phyloP scores from a whole-genome alignment of 1,284 basidiomycete genomes.

The Heliocybe sulcata region DNA sequence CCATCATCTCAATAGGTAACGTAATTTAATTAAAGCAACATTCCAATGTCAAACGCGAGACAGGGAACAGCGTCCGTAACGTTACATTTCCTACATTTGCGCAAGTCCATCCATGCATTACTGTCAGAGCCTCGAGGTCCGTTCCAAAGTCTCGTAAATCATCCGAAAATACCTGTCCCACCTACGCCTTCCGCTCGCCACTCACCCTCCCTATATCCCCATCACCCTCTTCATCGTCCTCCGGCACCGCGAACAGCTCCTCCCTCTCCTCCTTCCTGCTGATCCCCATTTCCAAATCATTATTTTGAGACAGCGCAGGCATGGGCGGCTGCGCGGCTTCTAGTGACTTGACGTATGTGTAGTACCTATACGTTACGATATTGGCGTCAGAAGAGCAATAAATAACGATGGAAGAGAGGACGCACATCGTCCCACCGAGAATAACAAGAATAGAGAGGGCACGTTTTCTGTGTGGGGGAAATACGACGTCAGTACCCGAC shows the following conservation, averaged over 20 bases:
- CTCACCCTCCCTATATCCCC: neutral
- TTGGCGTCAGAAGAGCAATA: conserved; percentile 5
- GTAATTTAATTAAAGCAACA: too few species aligned
- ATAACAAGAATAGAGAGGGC: conserved; percentile 55
- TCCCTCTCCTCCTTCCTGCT: conserved; percentile 16
- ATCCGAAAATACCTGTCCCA: neutral
- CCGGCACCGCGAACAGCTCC: conserved; percentile 19
- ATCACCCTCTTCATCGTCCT: conserved; percentile 17
- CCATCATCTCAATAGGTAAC: too few species aligned
- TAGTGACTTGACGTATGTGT: conserved; percentile 60
- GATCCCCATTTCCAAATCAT: conserved; percentile 11
- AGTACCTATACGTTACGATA: conserved; percentile 37
- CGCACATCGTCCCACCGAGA: conserved; percentile 51
- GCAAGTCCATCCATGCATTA: neutral
- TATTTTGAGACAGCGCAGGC: conserved; percentile 34
- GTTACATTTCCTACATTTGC: too few species aligned
- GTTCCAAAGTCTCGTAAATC: neutral
- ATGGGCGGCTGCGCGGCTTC: conserved; percentile 27
- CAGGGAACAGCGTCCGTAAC: too few species aligned
- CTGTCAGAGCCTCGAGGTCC: neutral
- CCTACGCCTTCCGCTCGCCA: neutral
- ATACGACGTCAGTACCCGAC: too few species aligned
- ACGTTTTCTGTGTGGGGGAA: conserved; percentile 36
- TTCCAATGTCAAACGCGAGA: too few species aligned
- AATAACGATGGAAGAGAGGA: conserved; percentile 1